These are phyloP conservation scores for Trapa incisa DNA, from an alignment of 345 rosid species.

Conservation along the genomic window DNA sequence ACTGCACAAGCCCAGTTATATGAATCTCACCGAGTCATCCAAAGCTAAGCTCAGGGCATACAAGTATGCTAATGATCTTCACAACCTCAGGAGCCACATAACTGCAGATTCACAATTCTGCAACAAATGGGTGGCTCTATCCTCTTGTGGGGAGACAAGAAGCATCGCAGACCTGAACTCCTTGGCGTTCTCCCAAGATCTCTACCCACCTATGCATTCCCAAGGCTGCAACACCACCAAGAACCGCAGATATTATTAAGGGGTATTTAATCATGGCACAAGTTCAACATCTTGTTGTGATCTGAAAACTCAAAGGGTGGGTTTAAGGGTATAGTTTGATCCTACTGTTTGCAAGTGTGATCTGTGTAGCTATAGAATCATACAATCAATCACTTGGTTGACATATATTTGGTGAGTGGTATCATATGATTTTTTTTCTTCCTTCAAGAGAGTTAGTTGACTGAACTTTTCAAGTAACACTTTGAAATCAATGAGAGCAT, in stretches of 20 bases:
- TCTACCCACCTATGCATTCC: slow-evolving; percentile 38
- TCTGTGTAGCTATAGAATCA: not conserved
- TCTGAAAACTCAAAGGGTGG: not conserved
- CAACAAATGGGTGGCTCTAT: slow-evolving; percentile 31
- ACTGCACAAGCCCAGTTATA: slow-evolving; percentile 53
- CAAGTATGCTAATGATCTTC: slow-evolving; percentile 19
- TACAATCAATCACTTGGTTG: not conserved
- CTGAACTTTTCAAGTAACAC: not conserved
- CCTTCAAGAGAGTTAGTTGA: not conserved
- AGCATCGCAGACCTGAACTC: slow-evolving; percentile 35
- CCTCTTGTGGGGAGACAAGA: slow-evolving; percentile 31
- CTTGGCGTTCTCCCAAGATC: slow-evolving; percentile 28
- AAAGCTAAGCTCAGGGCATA: slow-evolving; percentile 60
- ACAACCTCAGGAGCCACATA: slow-evolving; percentile 15
- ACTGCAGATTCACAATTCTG: slow-evolving; percentile 24
- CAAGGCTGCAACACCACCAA: slow-evolving; percentile 15
- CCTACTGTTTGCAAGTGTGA: not conserved
- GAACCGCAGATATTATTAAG: not conserved
- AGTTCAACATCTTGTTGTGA: slow-evolving; percentile 13
- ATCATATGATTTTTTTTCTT: not conserved
- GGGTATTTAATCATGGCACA: too few relatives aligned
- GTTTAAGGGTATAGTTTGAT: not conserved
- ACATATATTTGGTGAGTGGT: not conserved
- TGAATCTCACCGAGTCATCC: slow-evolving; percentile 60
- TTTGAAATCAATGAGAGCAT: not conserved